phyloP scores from a whole-genome alignment of 176 grass and related monocot species.

The Zea luxurians region DNA sequence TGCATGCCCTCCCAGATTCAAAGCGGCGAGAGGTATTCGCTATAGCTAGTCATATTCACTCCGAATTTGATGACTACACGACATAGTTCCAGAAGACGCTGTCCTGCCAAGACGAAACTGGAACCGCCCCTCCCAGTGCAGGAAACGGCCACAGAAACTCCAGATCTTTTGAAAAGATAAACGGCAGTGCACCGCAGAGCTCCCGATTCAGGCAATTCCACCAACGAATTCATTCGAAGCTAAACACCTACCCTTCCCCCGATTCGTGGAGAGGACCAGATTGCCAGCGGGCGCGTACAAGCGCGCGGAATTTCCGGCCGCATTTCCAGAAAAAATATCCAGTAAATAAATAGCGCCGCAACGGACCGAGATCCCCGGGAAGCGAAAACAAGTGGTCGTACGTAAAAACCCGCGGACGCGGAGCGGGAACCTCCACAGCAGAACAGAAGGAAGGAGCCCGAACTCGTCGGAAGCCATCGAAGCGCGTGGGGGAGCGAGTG shows the following conservation, averaged over 20 bases:
- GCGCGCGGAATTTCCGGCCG: background rate
- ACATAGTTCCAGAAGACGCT: slow-evolving; percentile 13
- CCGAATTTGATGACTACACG: background rate
- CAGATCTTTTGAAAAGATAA: slow-evolving; percentile 46
- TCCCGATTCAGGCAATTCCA: slow-evolving; percentile 41
- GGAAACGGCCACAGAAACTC: slow-evolving; percentile 48
- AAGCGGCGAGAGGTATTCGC: background rate
- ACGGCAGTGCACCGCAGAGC: slow-evolving; percentile 25
- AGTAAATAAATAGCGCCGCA: background rate
- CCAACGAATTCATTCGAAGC: slow-evolving; percentile 15
- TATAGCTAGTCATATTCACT: background rate
- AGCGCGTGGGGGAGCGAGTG: background rate
- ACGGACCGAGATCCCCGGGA: slow-evolving; percentile 44
- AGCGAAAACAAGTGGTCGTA: background rate
- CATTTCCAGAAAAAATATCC: slow-evolving; percentile 30
- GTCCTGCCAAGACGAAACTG: background rate
- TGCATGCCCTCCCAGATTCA: slow-evolving; percentile 14
- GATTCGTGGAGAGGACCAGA: slow-evolving; percentile 6
- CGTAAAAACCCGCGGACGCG: background rate
- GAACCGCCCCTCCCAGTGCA: slow-evolving; percentile 28
- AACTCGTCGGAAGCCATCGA: background rate
- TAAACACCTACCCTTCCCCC: slow-evolving; percentile 10
- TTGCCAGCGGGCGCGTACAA: background rate
- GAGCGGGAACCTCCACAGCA: background rate
- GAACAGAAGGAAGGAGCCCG: background rate